Evolutionary conservation across 2,329 filamentous ascomycete genomes (phyloP).

Genomic region (Gnomoniopsis sp.): DNA sequence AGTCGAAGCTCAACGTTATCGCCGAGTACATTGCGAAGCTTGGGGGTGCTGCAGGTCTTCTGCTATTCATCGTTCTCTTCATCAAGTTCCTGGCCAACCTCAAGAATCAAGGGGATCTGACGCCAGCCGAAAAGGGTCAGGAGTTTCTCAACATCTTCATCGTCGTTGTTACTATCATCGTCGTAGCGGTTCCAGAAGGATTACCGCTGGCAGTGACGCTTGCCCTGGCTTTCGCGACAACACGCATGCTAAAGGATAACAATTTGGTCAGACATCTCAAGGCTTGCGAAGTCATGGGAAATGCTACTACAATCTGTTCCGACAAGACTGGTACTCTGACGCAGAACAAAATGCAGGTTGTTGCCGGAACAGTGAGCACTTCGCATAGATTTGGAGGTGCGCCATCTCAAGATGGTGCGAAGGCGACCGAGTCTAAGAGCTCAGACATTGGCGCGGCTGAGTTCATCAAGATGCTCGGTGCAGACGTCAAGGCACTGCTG

Average conservation of each 20-base stretch:
- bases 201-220: constrained; percentile 75
- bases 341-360: constrained; percentile 67
- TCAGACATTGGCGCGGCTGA: constrained; percentile 41
- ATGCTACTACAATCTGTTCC: constrained; percentile 68
- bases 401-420: constrained; percentile 14
- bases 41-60: constrained; percentile 71
- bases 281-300: constrained; percentile 79
- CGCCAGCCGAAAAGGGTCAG: constrained; percentile 73
- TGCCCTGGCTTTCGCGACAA: constrained; percentile 73
- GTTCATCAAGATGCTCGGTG: constrained; percentile 42
- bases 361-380: constrained; percentile 57
- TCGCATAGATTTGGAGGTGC: constrained; percentile 51
- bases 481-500: constrained; percentile 49
- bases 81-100: constrained; percentile 79
- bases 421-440: constrained; percentile 10
- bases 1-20: constrained; percentile 71
- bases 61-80: constrained; percentile 80
- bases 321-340: constrained; percentile 67
- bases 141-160: constrained; percentile 74
- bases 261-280: constrained; percentile 74
- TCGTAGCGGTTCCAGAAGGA: constrained; percentile 76
- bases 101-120: constrained; percentile 39
- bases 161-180: constrained; percentile 74
- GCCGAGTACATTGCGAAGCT: constrained; percentile 76
- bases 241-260: constrained; percentile 73